These are phyloP conservation scores for Pestalotiopsis sp. DNA, from an alignment of 2,329 filamentous ascomycete species.

Conservation along the genomic window DNA sequence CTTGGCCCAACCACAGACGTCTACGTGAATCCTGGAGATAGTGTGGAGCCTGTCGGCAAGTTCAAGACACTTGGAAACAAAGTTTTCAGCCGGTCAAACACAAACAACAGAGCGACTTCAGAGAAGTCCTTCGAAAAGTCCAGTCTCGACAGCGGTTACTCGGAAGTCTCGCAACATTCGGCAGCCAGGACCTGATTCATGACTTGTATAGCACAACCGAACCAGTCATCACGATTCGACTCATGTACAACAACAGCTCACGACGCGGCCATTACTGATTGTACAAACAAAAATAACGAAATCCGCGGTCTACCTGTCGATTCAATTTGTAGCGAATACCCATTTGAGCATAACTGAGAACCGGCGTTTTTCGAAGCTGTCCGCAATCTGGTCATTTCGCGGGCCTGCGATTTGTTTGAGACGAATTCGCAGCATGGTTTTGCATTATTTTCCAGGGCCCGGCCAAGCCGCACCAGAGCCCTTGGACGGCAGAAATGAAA, in stretches of 20 bases:
- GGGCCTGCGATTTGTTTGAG: neutral
- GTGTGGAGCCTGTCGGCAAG: constrained; percentile 50
- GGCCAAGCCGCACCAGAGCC: constrained; percentile 10
- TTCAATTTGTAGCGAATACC: constrained; percentile 30
- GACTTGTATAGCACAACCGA: constrained; percentile 4
- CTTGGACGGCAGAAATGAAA: neutral
- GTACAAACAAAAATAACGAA: constrained; percentile 15
- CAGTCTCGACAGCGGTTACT: constrained; percentile 42
- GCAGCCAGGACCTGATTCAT: constrained; percentile 10
- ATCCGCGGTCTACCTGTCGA: constrained; percentile 21
- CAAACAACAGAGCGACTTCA: constrained; percentile 28
- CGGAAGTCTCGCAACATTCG: constrained; percentile 23
- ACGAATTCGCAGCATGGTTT: constrained; percentile 3
- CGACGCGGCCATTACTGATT: constrained; percentile 19
- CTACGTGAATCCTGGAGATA: constrained; percentile 49
- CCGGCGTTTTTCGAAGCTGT: constrained; percentile 23
- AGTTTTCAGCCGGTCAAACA: constrained; percentile 58
- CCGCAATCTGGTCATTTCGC: constrained; percentile 15
- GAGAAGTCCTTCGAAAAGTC: constrained; percentile 40
- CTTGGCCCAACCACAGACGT: constrained; percentile 61
- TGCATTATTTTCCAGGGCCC: constrained; percentile 8
- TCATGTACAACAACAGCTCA: constrained; percentile 25
- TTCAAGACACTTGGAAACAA: constrained; percentile 59
- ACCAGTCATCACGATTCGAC: neutral
- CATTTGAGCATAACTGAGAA: constrained; percentile 26